These are phyloP conservation scores for Phytopythium chamaehyphon DNA, from an alignment of 352 stramenopile genomes.

Conservation along the genomic window DNA sequence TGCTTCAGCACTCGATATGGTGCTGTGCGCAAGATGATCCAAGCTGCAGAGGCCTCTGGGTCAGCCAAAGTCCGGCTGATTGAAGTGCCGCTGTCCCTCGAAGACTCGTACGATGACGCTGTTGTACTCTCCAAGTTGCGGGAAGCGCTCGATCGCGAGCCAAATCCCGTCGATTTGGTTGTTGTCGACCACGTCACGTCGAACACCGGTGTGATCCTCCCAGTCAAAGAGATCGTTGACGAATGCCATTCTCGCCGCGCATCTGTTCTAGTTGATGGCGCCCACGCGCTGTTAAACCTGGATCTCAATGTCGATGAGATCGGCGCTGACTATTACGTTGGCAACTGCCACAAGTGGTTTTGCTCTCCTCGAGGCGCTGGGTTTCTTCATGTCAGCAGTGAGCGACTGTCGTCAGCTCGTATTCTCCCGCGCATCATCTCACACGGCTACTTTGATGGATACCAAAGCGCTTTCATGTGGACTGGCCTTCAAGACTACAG, in stretches of 20 bases:
- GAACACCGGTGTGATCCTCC: slow-evolving; percentile 89
- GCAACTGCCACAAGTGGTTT: slow-evolving; percentile 96
- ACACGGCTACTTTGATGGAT: slow-evolving; percentile 87
- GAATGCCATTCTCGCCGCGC: slow-evolving; percentile 34
- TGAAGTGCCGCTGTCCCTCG: slow-evolving; percentile 59
- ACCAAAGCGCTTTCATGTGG: slow-evolving; percentile 92
- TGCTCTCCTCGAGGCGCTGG: slow-evolving; percentile 84
- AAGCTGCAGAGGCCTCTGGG: slow-evolving; percentile 13
- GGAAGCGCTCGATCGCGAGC: slow-evolving; percentile 18
- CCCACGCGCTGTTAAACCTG: slow-evolving; percentile 87
- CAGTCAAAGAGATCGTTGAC: slow-evolving; percentile 72
- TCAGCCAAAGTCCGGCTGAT: slow-evolving; percentile 28
- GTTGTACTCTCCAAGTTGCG: slow-evolving; percentile 38
- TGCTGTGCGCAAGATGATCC: slow-evolving; percentile 92
- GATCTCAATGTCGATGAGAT: slow-evolving; percentile 58
- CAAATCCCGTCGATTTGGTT: slow-evolving; percentile 44
- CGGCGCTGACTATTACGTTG: slow-evolving; percentile 90
- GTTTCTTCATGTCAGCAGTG: slow-evolving; percentile 75
- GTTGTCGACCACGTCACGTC: slow-evolving; percentile 93
- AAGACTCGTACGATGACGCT: slow-evolving; percentile 55
- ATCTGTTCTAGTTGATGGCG: slow-evolving; percentile 89
- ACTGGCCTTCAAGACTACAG: slow-evolving; percentile 92
- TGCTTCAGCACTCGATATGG: slow-evolving; percentile 88
- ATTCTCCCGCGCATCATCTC: slow-evolving; percentile 84
- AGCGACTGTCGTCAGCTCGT: slow-evolving; percentile 6